Evolutionary conservation across 306 rosid species (phyloP), one percentile per base, ranked within the genome.

Genomic region (Rosa rugosa): DNA sequence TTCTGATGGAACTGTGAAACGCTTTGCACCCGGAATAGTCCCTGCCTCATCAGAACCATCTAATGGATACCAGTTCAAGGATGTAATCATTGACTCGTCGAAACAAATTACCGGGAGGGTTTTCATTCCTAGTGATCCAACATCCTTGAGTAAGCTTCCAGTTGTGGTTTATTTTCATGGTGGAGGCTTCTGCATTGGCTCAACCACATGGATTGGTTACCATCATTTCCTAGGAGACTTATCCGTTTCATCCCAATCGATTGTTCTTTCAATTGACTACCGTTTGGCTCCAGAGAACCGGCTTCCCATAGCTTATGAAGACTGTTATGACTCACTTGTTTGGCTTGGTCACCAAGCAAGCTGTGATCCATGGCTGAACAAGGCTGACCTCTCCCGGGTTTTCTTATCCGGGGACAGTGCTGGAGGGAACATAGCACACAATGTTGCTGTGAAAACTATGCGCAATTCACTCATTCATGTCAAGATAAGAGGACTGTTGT

Each of bases 121-220:
- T 57, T 94, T 94, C 85, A 51, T 89, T 76, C 97, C 98, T 1
- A 10, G 60, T 18, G 38, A 49, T 38, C 64, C 75, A 1, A 25
- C 51, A 18, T 40, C 74, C 45, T n/a, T 54, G 1, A 10, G 36
- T 5, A 77, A 60, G 63, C 86, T 92, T 13, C 95, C 97, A 20
- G 66, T 95, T 17, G 69, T 92, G 59, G 90, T 95, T 78, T 91
- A 92, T 79, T 95, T 89, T 81, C 97, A 95, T 38, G 99, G 97
- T 41, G 97, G 97, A 72, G 99, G 98, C 56, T 95, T 95, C 41
- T 91, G 98, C 90, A 84, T 91, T 27, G 99, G 97, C 84, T 91
- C 99, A 63, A 88, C 95, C 79, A 87, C 88, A 2, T 92, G 97
- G 97, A 82, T 86, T 67, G 97, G 98, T 65, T 92, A 90, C 91